Evolutionary conservation across 352 stramenopile species (phyloP), one percentile per base, ranked within the genome.

Genomic region (Phytophthora fragariaefolia): DNA sequence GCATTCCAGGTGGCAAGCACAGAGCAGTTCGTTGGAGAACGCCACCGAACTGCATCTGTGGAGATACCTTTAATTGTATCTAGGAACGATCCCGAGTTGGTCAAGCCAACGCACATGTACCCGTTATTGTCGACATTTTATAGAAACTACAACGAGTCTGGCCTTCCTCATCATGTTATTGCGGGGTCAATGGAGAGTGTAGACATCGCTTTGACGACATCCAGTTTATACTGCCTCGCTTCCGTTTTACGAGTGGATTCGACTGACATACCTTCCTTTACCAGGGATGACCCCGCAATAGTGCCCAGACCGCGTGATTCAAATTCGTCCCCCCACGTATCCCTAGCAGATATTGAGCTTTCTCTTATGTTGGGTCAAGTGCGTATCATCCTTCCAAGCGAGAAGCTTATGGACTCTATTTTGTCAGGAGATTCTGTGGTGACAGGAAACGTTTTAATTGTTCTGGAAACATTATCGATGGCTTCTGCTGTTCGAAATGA

Each of bases 371-470:
- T 81, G 15, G 78, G 80, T 3, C 70, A 82, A 68, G 8, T 87
- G 18, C 85, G 85, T 9, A 13, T 93, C 26, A 79, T 91, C 15
- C 43, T 91, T 9, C 73, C 79, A 34, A 78, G 66, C 18, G 74
- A 85, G 53, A 27, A 28, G 17, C 63, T 89, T n/a, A 72, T 72
- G 42, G 46, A 80, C 32, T 59, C 47, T 30, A 51, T 86, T 10
- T 32, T 68, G 8, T 65, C 12, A 4, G 46, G 28, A 7, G 57
- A 55, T 34, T 13, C 63, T 9, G 46, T 57, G 0, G 64, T 67
- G 20, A 4, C 42, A 57, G 66, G 62, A 26, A 79, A 78, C 42
- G 50, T 74, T 17, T 69, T 72, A n/a, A 10, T 93, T 9, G 74
- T 87, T 2, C 36, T 92, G 18, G 81, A 92, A 64, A 78, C 76